Evolutionary conservation across 495 filamentous ascomycete genomes (phyloP).

Genomic region (Trichoderma gamsii): DNA sequence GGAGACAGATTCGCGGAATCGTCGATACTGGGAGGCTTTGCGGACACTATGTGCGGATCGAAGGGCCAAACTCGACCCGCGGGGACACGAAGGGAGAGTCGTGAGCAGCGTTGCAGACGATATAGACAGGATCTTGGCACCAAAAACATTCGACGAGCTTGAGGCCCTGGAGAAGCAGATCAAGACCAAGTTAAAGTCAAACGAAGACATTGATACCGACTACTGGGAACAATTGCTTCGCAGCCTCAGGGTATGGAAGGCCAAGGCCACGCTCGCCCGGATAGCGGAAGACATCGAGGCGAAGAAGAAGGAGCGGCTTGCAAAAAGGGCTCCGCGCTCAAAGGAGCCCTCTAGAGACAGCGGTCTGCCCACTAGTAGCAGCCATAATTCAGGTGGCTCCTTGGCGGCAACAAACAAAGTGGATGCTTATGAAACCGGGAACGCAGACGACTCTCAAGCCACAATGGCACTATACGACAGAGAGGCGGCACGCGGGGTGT

Average conservation of each 20-base stretch:
- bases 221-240: conserved; percentile 93
- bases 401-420: conserved; percentile 18
- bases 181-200: conserved; percentile 69
- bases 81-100: conserved; percentile 59
- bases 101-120: conserved; percentile 78
- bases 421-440: conserved; percentile 36
- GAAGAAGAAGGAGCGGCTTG: conserved; percentile 63
- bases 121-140: conserved; percentile 76
- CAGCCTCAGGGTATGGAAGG: conserved; percentile 83
- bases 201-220: conserved; percentile 91
- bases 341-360: conserved; percentile 26
- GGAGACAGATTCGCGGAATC: conserved; percentile 70
- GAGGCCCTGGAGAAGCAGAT: conserved; percentile 81
- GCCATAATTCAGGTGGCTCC: conserved; percentile 21
- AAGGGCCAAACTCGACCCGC: conserved; percentile 56
- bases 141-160: conserved; percentile 83
- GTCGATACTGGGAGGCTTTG: conserved; percentile 89
- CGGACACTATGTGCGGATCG: conserved; percentile 78
- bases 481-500: conserved; percentile 85
- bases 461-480: conserved; percentile 88
- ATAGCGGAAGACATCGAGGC: conserved; percentile 73
- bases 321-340: conserved; percentile 58
- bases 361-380: conserved; percentile 19
- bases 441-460: conserved; percentile 86
- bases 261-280: conserved; percentile 75